Conservation (phyloP, 139 green algal species). For the Dunaliella primolecta region DNA sequence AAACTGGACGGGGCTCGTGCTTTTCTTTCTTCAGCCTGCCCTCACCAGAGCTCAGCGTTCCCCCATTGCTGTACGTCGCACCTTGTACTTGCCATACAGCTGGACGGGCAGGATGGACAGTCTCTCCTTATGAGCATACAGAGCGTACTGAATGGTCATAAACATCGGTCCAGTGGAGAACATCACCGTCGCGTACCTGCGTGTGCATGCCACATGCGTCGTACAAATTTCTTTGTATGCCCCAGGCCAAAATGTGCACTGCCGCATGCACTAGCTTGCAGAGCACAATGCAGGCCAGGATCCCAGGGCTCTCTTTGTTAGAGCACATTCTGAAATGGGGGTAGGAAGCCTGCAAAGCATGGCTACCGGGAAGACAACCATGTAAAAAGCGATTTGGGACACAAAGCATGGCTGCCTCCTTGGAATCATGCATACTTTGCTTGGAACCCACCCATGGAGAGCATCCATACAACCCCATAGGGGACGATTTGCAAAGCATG, state of each 20-base stretch:
- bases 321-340: not conserved
- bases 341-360: not conserved
- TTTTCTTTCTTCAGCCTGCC: too few species aligned
- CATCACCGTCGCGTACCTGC: constrained; percentile 28
- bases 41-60: too few species aligned
- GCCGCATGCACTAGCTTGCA: not conserved
- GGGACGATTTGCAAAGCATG: too few species aligned
- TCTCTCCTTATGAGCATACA: constrained; percentile 5
- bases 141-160: constrained; percentile 25
- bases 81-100: constrained; percentile 30
- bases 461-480: too few species aligned
- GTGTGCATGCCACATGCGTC: not conserved
- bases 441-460: too few species aligned
- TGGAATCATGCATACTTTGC: too few species aligned
- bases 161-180: constrained; percentile 33
- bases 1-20: too few species aligned
- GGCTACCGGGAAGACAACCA: too few species aligned
- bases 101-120: constrained; percentile 15
- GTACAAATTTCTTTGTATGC: not conserved
- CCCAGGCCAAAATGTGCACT: not conserved
- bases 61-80: too few species aligned
- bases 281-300: not conserved
- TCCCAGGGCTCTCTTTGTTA: not conserved
- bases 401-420: too few species aligned
- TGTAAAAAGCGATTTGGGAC: too few species aligned